Conservation (phyloP, 2,329 filamentous ascomycete genomes). For the Trichoderma breve region DNA sequence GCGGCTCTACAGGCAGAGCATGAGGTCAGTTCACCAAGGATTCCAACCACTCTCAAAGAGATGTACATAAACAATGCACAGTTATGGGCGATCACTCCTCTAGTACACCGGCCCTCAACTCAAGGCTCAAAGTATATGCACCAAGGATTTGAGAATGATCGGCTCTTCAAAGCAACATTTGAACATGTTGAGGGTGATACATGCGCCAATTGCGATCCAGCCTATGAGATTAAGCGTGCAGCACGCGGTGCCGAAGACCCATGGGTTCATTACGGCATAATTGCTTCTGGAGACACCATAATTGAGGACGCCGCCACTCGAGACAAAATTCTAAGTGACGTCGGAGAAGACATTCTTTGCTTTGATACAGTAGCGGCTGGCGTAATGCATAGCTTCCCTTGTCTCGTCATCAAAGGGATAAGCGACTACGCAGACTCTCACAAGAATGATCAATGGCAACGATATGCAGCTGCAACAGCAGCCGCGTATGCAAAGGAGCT, state of each 20-base stretch:
- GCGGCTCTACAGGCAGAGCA: too few relatives aligned
- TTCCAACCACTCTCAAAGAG: too few relatives aligned
- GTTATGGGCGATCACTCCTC: too few relatives aligned
- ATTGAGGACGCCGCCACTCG: not conserved
- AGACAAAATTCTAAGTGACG: not conserved
- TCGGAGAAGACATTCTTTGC: not conserved
- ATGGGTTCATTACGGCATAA: not conserved
- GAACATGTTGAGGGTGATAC: not conserved
- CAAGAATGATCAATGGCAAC: not conserved
- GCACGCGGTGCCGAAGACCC: not conserved
- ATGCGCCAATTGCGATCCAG: not conserved
- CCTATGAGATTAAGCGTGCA: not conserved
- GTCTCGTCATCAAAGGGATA: not conserved
- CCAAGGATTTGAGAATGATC: not conserved
- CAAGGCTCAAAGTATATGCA: not conserved
- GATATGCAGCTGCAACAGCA: not conserved
- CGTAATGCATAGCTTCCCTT: not conserved
- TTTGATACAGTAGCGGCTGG: not conserved
- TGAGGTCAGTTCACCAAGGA: too few relatives aligned
- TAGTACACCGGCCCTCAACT: too few relatives aligned
- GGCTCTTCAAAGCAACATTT: too few relatives aligned
- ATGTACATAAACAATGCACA: too few relatives aligned
- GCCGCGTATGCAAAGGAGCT: not conserved
- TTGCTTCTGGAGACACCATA: not conserved
- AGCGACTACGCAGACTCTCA: not conserved